Base-by-base conservation (phyloP, 225 moss, liverwort and hornwort genomes). In the Neckera pumila region DNA sequence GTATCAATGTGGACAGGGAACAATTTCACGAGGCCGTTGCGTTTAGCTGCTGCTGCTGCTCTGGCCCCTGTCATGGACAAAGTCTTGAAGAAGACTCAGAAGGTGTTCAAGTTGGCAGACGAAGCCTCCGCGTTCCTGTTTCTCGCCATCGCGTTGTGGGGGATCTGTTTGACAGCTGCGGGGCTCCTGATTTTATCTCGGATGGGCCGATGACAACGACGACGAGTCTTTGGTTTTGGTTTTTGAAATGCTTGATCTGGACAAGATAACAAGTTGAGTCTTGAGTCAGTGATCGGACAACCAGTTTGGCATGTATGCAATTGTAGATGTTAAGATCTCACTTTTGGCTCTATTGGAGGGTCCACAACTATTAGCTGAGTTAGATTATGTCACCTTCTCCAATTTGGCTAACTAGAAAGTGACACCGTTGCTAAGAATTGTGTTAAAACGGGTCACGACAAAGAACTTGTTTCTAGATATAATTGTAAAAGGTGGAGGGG, bases 1-100 rank as follows among this genome's bases (percentile, higher is more conserved):
- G 86, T 98, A 86, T 92, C 96, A 14, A 95, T 98, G 98, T 98
- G 98, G 98, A 95, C 97, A 59, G 98, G 97, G 64, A 98, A 98
- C 90, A 97, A 98, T 88, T 96, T 98, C 81, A 98, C 96, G 12
- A 92, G 98, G 88, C 98, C 98, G 38, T 89, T 97, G 83, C 94
- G 97, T 63, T 91, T 98, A 18, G 97, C 98, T 7, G 97, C 95
- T 42, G 98, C 98, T 85, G 98, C 95, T 58, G 96, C 95, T 47
- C 85, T 96, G 60, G 98, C 97, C 49, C 98, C 98, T 43, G 87
- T 93, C 64, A 90, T 97, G 91, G 95, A 95, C 85, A 95, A 85
- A 92, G 92, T 95, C 40, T 85, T 98, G 91, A 98, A 95, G 93
- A 96, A 93, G 89, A 94, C 96, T 38, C 98, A 95, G 82, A 86